These are phyloP conservation scores for Cenococcum geophilum DNA, from an alignment of 495 filamentous ascomycete genomes.

Conservation along the genomic window DNA sequence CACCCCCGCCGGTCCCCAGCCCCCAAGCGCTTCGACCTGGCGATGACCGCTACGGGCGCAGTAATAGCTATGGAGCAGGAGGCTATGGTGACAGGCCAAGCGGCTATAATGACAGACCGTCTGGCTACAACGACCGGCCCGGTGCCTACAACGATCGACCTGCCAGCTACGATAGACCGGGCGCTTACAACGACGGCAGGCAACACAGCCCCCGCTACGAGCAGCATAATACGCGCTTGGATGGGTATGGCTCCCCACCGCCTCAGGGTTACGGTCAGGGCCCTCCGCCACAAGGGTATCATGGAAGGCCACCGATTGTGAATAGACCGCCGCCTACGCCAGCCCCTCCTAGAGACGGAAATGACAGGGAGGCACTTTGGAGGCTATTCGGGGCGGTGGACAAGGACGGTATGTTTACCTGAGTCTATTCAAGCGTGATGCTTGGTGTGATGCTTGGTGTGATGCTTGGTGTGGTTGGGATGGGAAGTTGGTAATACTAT, in stretches of 20 bases:
- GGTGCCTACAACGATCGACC: constrained; percentile 1
- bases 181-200: constrained; percentile 17
- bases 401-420: constrained; percentile 52
- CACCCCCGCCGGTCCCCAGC: constrained; percentile 30
- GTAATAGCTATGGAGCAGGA: constrained; percentile 6
- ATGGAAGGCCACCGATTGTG: constrained; percentile 48
- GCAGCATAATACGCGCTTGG: constrained; percentile 38
- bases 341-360: constrained; percentile 56
- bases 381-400: constrained; percentile 90
- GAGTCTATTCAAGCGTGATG: constrained; percentile 9
- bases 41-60: constrained; percentile 30
- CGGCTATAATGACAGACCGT: constrained; percentile 28
- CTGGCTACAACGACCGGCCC: constrained; percentile 21
- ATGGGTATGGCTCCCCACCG: constrained; percentile 45
- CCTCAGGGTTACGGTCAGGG: constrained; percentile 56
- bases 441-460: constrained; percentile 5
- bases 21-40: constrained; percentile 26
- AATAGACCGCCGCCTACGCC: constrained; percentile 62
- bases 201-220: constrained; percentile 39
- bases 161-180: not conserved
- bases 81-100: constrained; percentile 8
- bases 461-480: not conserved
- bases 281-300: constrained; percentile 43
- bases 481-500: not conserved
- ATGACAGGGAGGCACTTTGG: constrained; percentile 60